phyloP scores from a whole-genome alignment of 192 early-diverging fungal species.

The Gaertneriomyces sp. region DNA sequence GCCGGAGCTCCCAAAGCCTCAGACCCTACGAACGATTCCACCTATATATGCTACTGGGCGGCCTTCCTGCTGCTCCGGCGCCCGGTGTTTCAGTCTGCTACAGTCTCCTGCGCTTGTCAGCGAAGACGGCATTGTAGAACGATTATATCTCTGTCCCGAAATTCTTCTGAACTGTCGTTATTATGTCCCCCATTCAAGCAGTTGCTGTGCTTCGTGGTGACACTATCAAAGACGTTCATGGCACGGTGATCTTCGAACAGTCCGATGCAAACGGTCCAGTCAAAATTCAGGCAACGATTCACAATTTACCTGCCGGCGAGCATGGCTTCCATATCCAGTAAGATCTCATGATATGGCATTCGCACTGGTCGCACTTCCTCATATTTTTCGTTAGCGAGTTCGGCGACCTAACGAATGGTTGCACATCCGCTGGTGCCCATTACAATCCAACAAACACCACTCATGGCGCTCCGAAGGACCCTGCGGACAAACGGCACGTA shows the following conservation, averaged over 20 bases:
- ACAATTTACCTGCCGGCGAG: background rate
- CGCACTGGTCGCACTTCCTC: background rate
- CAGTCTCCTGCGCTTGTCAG: too few species aligned
- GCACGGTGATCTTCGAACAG: background rate
- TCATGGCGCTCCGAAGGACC: background rate
- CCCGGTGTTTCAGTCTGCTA: too few species aligned
- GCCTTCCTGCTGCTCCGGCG: too few species aligned
- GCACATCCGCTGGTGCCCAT: constrained; percentile 4
- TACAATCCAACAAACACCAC: background rate
- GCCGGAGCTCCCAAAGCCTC: too few species aligned
- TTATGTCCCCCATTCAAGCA: background rate
- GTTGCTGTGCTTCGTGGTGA: background rate
- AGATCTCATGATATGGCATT: background rate
- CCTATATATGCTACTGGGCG: too few species aligned
- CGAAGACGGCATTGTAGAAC: too few species aligned
- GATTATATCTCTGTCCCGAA: too few species aligned
- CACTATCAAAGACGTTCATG: background rate
- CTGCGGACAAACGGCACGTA: constrained; percentile 4
- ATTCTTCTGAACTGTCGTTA: too few species aligned
- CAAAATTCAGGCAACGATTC: background rate
- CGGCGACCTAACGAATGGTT: background rate
- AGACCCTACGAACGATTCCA: too few species aligned
- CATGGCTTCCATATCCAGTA: constrained; percentile 2
- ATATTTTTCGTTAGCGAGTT: background rate
- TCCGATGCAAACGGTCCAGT: background rate